Evolutionary conservation across 306 rosid species (phyloP), one percentile per base, ranked within the genome.

Genomic region (Medicago ruthenica): DNA sequence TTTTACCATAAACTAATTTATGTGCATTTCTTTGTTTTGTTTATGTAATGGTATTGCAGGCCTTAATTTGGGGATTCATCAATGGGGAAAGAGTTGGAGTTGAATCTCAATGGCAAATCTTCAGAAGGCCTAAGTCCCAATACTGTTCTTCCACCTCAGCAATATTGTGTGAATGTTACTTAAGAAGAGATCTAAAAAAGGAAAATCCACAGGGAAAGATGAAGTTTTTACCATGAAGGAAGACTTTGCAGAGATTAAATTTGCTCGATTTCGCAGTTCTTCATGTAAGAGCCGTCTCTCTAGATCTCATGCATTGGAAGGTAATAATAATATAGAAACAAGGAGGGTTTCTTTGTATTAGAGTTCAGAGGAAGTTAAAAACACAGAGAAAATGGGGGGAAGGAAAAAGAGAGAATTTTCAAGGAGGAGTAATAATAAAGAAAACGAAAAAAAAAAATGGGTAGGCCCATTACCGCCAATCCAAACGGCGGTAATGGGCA

Each of bases 71-170:
- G n/a, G n/a, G 50, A 82, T 85, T 82, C 66, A 67, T 79, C 81
- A 58, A 95, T 92, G 92, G 88, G 92, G 68, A 78, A 82, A 68
- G 92, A 88, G 83, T 83, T 91, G 88, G 90, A 90, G 84, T 76
- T 84, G 76, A 85, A 84, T 77, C 83, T 70, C 58, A 82, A 78
- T 40, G 84, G 79, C 74, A 86, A 82, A 71, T 67, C 84, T 80
- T 47, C 75, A 24, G 88, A 84, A 75, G 93, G 85, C 82, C 81
- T 88, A 81, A 96, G 99, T 87, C 98, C 98, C 21, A 91, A 88
- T 71, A 96, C 98, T 8, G 98, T 96, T 83, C 98, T 96, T 82
- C 91, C 89, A 65, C 75, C 86, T 74, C 86, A 77, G 16, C 78
- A 86, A 22, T 87, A 73, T 67, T 64, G 55, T 85, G 84, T 74